Percentiles rank a stretch among this genome's conserved stretches.
These are phyloP conservation scores for Zea luxurians DNA, from an alignment of 176 grass and related monocot species.

Conservation along the genomic window DNA sequence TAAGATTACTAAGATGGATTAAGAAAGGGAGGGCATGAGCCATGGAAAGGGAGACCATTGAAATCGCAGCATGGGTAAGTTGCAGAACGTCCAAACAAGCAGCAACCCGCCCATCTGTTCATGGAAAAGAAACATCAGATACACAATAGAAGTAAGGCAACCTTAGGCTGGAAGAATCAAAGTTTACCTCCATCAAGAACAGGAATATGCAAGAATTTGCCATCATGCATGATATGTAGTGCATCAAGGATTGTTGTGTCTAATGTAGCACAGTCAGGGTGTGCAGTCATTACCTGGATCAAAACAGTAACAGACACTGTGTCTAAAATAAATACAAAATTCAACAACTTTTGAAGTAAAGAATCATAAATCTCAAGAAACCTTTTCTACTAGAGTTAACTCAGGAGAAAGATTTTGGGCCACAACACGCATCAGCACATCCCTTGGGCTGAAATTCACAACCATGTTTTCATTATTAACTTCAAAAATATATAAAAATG, in stretches of 20 bases:
- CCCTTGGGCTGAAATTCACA: slow-evolving; percentile 73
- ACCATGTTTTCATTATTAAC: slow-evolving; percentile 25
- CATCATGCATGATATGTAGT: slow-evolving; percentile 88
- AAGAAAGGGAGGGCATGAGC: not conserved
- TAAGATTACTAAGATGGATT: not conserved
- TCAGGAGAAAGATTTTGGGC: slow-evolving; percentile 87
- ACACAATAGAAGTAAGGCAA: slow-evolving; percentile 29
- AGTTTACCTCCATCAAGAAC: slow-evolving; percentile 82
- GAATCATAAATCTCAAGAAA: slow-evolving; percentile 39
- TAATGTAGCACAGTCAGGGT: slow-evolving; percentile 77
- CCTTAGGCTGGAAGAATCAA: slow-evolving; percentile 3
- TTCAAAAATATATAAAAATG: not conserved
- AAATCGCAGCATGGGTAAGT: slow-evolving; percentile 92
- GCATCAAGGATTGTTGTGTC: slow-evolving; percentile 93
- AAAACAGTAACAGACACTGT: slow-evolving; percentile 32
- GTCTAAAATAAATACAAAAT: slow-evolving; percentile 28
- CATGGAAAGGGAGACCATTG: slow-evolving; percentile 57
- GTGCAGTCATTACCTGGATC: slow-evolving; percentile 80
- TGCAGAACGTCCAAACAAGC: slow-evolving; percentile 99
- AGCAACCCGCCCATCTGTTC: slow-evolving; percentile 67
- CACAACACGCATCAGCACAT: slow-evolving; percentile 97
- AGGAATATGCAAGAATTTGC: slow-evolving; percentile 96
- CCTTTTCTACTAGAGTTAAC: slow-evolving; percentile 95
- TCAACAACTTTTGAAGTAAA: slow-evolving; percentile 10
- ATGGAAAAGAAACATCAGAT: slow-evolving; percentile 17